Evolutionary conservation across 2,329 filamentous ascomycete species (phyloP), one percentile per base, ranked within the genome.

Genomic region (Pleomassaria siparia): DNA sequence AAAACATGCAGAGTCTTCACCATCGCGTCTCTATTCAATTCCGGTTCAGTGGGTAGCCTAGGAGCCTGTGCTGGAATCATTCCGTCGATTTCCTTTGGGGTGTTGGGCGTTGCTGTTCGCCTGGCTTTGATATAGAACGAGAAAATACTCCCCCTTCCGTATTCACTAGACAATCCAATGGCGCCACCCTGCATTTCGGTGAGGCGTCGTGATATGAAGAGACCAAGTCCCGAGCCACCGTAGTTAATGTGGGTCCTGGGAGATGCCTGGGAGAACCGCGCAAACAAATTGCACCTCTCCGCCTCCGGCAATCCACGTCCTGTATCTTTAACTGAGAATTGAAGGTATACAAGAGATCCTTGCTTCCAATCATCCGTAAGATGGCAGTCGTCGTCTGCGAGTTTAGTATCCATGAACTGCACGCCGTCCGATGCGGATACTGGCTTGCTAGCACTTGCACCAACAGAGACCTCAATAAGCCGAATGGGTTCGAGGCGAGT

Each of bases 261-360:
- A 10, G 60, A 62, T 12, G 63, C 66, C 41, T 63, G 64, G 2
- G 59, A 61, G 29, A 70, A 70, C 8, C 66, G 60, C 2, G 56
- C 51, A 42, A 70, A 70, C 1, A 69, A 56, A 1, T 50, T 56
- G 1, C 58, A 47, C 12, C 64, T 69, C 37, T 75, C 71, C 1
- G 69, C 63, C 2, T 64, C 50, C 1, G 61, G 64, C 16, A 76
- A 59, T 1, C 74, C 73, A 11, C 67, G 61, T 4, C 74, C 73
- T 0, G 70, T 74, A 48, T 75, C 72, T 11, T 55, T 55, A 15
- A 75, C 66, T 2, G 58, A 60, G 25, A 71, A 66, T 11, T 63
- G 58, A 5, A 73, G 47, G 54, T 67, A 75, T 1, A 75, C 26
- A 9, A 56, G 59, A 21, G 64, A 50, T 20, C 68, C 35, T 15